Evolutionary conservation across 192 early-diverging fungal genomes (phyloP).

Genomic region (Endogone sp.): DNA sequence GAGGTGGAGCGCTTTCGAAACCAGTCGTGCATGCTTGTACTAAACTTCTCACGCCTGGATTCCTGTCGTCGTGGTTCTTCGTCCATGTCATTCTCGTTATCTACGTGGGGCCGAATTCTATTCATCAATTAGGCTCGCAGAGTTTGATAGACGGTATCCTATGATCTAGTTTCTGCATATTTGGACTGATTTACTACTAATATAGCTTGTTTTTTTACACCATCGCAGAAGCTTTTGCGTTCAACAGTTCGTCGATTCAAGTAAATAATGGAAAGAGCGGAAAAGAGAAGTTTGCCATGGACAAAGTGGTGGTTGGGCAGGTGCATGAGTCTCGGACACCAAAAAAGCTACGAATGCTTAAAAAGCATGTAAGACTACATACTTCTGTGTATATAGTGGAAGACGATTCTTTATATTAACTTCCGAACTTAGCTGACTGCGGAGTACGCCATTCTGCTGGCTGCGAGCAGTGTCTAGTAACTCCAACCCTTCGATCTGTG

Average conservation of each 20-base stretch:
- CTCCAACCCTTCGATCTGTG: slow-evolving; percentile 4
- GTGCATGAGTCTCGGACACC: too few species aligned
- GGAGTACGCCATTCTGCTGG: slow-evolving; percentile 5
- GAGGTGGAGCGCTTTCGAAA: slow-evolving; percentile 7
- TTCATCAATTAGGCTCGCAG: background rate
- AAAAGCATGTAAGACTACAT: too few species aligned
- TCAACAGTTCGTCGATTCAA: slow-evolving; percentile 7
- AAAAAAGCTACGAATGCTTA: too few species aligned
- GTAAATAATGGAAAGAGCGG: slow-evolving; percentile 2
- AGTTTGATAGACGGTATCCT: background rate
- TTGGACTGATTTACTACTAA: background rate
- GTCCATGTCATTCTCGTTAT: slow-evolving; percentile 8
- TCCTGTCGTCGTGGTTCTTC: slow-evolving; percentile 11
- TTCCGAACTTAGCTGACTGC: background rate
- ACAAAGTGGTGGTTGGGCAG: slow-evolving; percentile 2
- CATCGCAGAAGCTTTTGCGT: slow-evolving; percentile 9
- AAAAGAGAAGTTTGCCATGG: slow-evolving; percentile 8
- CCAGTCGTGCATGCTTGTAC: background rate
- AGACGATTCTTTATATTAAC: too few species aligned
- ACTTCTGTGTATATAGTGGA: too few species aligned
- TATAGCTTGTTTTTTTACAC: background rate
- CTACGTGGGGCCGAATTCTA: slow-evolving; percentile 12
- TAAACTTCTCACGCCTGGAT: slow-evolving; percentile 12
- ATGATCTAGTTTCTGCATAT: background rate
- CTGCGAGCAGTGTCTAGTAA: slow-evolving; percentile 3